A percentile compares a stretch with the other conserved stretches of the same genome.
phyloP scores from a whole-genome alignment of 306 rosid genomes.

The Cicer judaicum region DNA sequence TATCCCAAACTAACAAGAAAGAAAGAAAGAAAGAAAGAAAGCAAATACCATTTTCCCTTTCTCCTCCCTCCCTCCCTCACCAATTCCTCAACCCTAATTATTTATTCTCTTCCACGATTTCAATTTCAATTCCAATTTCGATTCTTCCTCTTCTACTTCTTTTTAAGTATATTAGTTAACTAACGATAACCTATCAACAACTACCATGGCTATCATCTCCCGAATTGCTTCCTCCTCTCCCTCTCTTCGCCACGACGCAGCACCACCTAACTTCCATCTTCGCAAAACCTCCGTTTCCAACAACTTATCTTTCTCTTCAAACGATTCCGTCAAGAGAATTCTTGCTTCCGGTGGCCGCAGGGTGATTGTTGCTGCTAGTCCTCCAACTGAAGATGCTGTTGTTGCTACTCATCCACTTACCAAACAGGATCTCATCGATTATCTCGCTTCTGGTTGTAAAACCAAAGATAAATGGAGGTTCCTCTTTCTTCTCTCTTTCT shows the following conservation, averaged over 20 bases:
- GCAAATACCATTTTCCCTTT: background rate
- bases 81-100: background rate
- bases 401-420: conserved; percentile 76
- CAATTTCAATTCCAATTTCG: background rate
- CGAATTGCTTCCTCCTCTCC: conserved; percentile 46
- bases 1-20: too few species aligned
- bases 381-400: conserved; percentile 91
- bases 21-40: too few species aligned
- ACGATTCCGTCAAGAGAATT: conserved; percentile 47
- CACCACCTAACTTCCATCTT: conserved; percentile 48
- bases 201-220: conserved; percentile 63
- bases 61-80: background rate
- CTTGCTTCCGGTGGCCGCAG: conserved; percentile 47
- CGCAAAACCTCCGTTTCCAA: conserved; percentile 52
- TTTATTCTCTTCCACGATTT: background rate
- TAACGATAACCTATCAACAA: background rate
- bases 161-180: conserved; percentile 14
- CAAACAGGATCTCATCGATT: conserved; percentile 78
- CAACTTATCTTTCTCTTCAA: conserved; percentile 45
- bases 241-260: conserved; percentile 44
- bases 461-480: conserved; percentile 87
- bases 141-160: background rate
- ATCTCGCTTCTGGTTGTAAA: conserved; percentile 83
- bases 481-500: background rate
- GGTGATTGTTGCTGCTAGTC: conserved; percentile 81